Evolutionary conservation across 345 rosid genomes (phyloP), one percentile per base, ranked within the genome.

Genomic region (Moricandia moricandioides): DNA sequence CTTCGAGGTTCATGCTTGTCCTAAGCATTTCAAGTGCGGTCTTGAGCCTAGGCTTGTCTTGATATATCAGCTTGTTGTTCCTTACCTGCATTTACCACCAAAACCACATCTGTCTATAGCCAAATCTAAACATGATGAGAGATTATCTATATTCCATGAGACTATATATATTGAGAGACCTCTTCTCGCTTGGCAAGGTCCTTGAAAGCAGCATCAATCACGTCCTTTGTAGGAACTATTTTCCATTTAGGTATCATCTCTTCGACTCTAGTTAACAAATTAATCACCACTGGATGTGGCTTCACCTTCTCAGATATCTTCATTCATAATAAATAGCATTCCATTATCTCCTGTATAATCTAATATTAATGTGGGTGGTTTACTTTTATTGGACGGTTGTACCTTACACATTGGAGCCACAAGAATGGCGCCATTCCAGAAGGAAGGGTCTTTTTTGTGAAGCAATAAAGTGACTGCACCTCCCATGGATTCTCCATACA

Each of bases 401-500:
- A 21, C 24, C 24, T 96, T 96, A 61, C 99, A 96, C 99, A 96
- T 96, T 17, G 99, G 99, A 16, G 99, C 99, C 40, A 89, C 91
- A 35, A 96, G 96, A 60, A 92, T 84, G 16, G 95, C 97, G 5
- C 98, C 99, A 4, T 89, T 86, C 85, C 94, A 96, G 49, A 92
- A 88, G 18, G 86, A 31, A 2, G 97, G 95, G 70, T 88, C 89
- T 75, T 88, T 96, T 73, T 76, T 88, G 85, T 92, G 97, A 26
- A 96, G 88, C 47, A 96, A 76, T 39, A 96, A 77, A 39, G 94
- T 77, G 57, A 96, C 98, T 33, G 99, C 99, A 49, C 98, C 99
- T 80, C 97, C 99, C 99, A 96, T 92, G 47, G 99, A 96, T 68
- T 96, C 99, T 18, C 98, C 98, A 49, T 91, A 96, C 80, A 96